Percentiles rank a stretch among this genome's conserved stretches.
These are phyloP conservation scores for Xanthoconium stramineum DNA, from an alignment of 768 basidiomycete species.

Conservation along the genomic window DNA sequence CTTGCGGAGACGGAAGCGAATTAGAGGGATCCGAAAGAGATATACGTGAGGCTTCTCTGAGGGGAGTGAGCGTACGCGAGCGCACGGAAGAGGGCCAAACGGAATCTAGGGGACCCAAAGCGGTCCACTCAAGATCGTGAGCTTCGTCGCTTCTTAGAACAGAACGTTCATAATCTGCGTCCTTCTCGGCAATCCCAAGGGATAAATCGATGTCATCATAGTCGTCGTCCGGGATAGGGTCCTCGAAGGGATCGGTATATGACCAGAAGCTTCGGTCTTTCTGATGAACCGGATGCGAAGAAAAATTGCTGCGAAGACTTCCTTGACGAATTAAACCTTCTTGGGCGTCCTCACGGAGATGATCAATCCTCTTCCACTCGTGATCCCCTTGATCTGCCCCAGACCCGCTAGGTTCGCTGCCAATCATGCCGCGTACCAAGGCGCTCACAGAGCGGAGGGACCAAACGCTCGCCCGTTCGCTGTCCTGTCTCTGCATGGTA, in stretches of 20 bases:
- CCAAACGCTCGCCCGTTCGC: constrained; percentile 47
- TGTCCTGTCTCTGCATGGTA: constrained; percentile 35
- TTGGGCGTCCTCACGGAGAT: constrained; percentile 8
- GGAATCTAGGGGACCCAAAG: constrained; percentile 10
- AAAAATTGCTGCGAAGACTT: constrained; percentile 6
- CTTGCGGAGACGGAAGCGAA: constrained; percentile 25
- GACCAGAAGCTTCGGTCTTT: constrained; percentile 22
- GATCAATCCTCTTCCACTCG: constrained; percentile 21
- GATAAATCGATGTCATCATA: constrained; percentile 13
- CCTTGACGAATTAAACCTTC: constrained; percentile 23
- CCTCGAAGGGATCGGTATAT: constrained; percentile 48
- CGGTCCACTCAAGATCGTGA: constrained; percentile 14
- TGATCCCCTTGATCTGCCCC: constrained; percentile 12
- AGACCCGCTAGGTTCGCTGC: constrained; percentile 28
- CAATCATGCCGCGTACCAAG: constrained; percentile 27
- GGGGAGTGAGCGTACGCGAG: constrained; percentile 31
- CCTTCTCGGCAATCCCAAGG: constrained; percentile 13
- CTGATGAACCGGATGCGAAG: constrained; percentile 9
- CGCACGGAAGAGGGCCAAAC: constrained; percentile 18
- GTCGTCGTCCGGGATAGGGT: constrained; percentile 24
- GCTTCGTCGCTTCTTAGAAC: constrained; percentile 10
- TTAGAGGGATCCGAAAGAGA: constrained; percentile 19
- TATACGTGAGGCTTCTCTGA: constrained; percentile 30
- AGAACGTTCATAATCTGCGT: constrained; percentile 18
- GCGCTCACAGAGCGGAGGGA: constrained; percentile 44